Evolutionary conservation across 2,329 filamentous ascomycete genomes (phyloP).

Genomic region (Paecilomyces niveus): DNA sequence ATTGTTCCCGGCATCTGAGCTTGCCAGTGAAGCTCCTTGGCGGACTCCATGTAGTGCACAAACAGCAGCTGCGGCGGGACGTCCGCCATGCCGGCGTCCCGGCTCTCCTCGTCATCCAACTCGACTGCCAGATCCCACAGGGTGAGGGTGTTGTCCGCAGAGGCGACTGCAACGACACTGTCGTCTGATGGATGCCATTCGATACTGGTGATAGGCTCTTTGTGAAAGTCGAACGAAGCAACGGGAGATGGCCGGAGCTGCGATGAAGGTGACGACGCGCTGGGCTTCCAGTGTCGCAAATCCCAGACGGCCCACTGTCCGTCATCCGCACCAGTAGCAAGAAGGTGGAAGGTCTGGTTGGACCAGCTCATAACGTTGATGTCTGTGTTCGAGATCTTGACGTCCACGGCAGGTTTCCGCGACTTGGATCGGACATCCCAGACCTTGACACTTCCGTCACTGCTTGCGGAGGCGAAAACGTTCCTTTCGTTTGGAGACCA

Average conservation of each 20-base stretch:
- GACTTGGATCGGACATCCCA: conserved; percentile 94
- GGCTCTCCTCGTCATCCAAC: conserved; percentile 93
- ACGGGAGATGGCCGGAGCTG: conserved; percentile 64
- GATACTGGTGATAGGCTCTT: conserved; percentile 89
- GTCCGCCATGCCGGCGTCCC: conserved; percentile 77
- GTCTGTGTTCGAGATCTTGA: conserved; percentile 75
- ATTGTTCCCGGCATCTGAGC: conserved; percentile 86
- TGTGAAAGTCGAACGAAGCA: conserved; percentile 92
- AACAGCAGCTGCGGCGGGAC: conserved; percentile 93
- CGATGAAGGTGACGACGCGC: conserved; percentile 39
- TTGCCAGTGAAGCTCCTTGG: conserved; percentile 97
- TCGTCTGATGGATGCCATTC: conserved; percentile 98
- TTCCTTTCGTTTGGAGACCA: conserved; percentile 92
- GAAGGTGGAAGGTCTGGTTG: conserved; percentile 74
- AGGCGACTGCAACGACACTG: conserved; percentile 86
- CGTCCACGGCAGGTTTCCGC: conserved; percentile 76
- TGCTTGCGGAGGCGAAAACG: conserved; percentile 90
- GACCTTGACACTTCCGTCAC: conserved; percentile 88
- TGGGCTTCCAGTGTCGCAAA: conserved; percentile 84
- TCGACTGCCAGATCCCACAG: conserved; percentile 97
- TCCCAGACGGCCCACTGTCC: conserved; percentile 97
- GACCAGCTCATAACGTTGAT: conserved; percentile 98
- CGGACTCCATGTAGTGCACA: conserved; percentile 90
- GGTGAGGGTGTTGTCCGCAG: conserved; percentile 88
- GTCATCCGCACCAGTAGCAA: conserved; percentile 88